A percentile compares a stretch with the other conserved stretches of the same genome.
These are phyloP conservation scores for Geotrichum australiense DNA, from an alignment of 1,139 yeast genomes.

Conservation along the genomic window DNA sequence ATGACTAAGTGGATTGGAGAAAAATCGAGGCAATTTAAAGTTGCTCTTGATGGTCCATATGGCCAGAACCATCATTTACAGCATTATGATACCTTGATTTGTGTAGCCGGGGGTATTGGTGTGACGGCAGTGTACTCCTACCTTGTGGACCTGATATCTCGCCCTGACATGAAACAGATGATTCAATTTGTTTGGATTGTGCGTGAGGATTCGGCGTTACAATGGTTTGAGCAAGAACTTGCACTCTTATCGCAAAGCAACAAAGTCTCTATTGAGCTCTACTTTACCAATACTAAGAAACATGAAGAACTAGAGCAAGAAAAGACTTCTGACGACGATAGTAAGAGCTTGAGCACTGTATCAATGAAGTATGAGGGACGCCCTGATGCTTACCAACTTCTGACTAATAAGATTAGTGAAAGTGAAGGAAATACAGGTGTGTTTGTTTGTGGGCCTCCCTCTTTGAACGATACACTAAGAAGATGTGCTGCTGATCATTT, in stretches of 20 bases:
- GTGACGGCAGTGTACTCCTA: slow-evolving; percentile 44
- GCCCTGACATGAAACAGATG: slow-evolving; percentile 24
- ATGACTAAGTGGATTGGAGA: slow-evolving; percentile 24
- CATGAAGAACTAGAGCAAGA: slow-evolving; percentile 11
- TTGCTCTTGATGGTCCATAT: slow-evolving; percentile 53
- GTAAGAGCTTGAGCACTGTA: slow-evolving; percentile 5
- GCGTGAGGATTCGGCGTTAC: slow-evolving; percentile 37
- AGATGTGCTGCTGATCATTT: slow-evolving; percentile 27
- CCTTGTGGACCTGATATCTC: slow-evolving; percentile 18
- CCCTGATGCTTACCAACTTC: slow-evolving; percentile 33
- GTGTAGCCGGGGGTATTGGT: slow-evolving; percentile 63
- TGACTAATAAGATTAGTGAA: slow-evolving; percentile 25
- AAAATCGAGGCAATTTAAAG: slow-evolving; percentile 24
- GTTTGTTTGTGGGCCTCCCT: slow-evolving; percentile 37
- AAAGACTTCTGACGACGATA: slow-evolving; percentile 9
- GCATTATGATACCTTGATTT: slow-evolving; percentile 45
- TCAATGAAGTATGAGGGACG: slow-evolving; percentile 27
- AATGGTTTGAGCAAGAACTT: slow-evolving; percentile 49
- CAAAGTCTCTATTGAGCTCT: slow-evolving; percentile 37
- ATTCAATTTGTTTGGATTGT: slow-evolving; percentile 48
- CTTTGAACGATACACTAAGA: slow-evolving; percentile 36
- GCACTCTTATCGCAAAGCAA: slow-evolving; percentile 28
- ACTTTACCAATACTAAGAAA: slow-evolving; percentile 26
- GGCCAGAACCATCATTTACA: slow-evolving; percentile 44
- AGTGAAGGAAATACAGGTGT: slow-evolving; percentile 32